A percentile compares a stretch with the other conserved stretches of the same genome.
These are phyloP conservation scores for Tylopilus orsonianus DNA, from an alignment of 1,284 basidiomycete species.

Conservation along the genomic window DNA sequence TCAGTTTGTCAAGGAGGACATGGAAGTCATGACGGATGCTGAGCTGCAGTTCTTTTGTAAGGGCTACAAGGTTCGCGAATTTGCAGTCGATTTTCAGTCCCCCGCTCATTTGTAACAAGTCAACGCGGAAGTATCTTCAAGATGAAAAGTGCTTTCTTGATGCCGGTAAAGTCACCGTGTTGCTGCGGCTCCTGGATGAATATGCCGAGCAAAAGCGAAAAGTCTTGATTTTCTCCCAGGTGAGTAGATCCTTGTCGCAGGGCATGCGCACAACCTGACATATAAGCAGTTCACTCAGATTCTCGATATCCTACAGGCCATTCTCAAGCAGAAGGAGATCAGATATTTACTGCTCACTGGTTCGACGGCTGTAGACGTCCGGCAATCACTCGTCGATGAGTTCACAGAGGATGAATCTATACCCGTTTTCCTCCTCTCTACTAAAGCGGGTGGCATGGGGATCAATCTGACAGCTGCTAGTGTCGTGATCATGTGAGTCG, in stretches of 20 bases:
- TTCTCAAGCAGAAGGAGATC: constrained; percentile 76
- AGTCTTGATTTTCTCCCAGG: constrained; percentile 92
- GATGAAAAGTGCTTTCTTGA: constrained; percentile 79
- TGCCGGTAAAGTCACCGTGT: constrained; percentile 83
- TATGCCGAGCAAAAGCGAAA: constrained; percentile 78
- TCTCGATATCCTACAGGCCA: constrained; percentile 88
- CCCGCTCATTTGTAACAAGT: constrained; percentile 45
- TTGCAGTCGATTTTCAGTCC: neutral
- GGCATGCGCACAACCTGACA: constrained; percentile 3
- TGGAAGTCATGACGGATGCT: constrained; percentile 94
- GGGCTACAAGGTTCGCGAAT: constrained; percentile 68
- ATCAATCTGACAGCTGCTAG: constrained; percentile 92
- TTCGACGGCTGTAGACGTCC: constrained; percentile 89
- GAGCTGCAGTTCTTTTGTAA: constrained; percentile 84
- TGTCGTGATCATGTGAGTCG: constrained; percentile 81
- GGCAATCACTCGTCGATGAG: constrained; percentile 93
- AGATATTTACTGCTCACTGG: constrained; percentile 91
- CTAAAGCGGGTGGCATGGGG: constrained; percentile 92
- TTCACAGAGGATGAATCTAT: constrained; percentile 95
- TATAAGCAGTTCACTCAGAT: constrained; percentile 84
- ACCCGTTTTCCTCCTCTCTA: constrained; percentile 91
- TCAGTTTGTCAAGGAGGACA: constrained; percentile 86
- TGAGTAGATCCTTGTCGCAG: constrained; percentile 30
- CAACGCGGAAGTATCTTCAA: constrained; percentile 77
- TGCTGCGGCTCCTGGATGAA: constrained; percentile 71